Evolutionary conservation across 768 basidiomycete species (phyloP).

Genomic region (Paxillus rubicundulus): DNA sequence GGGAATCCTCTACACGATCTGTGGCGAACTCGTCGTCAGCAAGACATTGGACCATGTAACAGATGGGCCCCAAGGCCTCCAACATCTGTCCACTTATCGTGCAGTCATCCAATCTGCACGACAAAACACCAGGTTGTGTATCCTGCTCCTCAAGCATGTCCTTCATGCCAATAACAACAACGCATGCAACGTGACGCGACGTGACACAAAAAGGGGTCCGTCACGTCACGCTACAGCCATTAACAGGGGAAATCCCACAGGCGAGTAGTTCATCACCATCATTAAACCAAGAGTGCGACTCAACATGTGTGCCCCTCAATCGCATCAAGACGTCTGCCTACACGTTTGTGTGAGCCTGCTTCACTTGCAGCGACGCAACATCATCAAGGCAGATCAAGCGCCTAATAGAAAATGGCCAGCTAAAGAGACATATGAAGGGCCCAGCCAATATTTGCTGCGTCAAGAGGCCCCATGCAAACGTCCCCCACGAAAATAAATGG

Average conservation of each 20-base stretch:
- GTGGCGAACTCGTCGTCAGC: too few species aligned
- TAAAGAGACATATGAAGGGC: background rate
- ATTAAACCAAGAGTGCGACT: constrained; percentile 6
- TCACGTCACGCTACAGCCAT: constrained; percentile 3
- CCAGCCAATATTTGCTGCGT: background rate
- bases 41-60: too few species aligned
- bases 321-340: constrained; percentile 1
- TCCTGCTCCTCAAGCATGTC: too few species aligned
- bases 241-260: constrained; percentile 1
- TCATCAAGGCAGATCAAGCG: background rate
- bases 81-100: too few species aligned
- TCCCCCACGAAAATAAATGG: background rate
- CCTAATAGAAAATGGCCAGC: background rate
- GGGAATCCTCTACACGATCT: too few species aligned
- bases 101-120: too few species aligned
- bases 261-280: constrained; percentile 11
- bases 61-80: too few species aligned
- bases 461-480: background rate
- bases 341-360: constrained; percentile 4
- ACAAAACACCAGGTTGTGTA: too few species aligned
- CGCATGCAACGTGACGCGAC: background rate
- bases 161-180: too few species aligned
- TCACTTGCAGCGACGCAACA: background rate
- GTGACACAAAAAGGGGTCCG: constrained; percentile 7
- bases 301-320: constrained; percentile 11